phyloP scores from a whole-genome alignment of 768 basidiomycete genomes.

The Rhizopogon roseolus region DNA sequence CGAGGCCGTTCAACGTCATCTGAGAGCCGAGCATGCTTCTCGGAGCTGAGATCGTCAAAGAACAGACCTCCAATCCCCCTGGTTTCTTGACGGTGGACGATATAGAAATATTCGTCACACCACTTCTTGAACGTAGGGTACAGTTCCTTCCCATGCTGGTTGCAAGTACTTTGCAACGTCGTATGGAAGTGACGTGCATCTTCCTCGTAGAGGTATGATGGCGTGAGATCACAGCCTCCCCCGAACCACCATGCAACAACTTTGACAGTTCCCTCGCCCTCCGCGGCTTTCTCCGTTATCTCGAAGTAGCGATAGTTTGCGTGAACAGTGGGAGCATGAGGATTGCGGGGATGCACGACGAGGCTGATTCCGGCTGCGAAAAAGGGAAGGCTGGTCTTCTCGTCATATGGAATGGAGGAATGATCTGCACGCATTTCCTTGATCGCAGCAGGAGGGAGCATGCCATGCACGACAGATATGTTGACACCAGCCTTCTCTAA shows the following conservation, averaged over 20 bases:
- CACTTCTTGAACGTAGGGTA: conserved; percentile 85
- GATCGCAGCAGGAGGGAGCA: conserved; percentile 83
- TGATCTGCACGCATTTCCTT: conserved; percentile 96
- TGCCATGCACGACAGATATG: conserved; percentile 86
- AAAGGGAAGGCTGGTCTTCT: conserved; percentile 72
- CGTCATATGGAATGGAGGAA: conserved; percentile 59
- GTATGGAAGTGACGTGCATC: conserved; percentile 87
- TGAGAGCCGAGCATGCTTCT: conserved; percentile 58
- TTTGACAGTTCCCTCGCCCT: conserved; percentile 37
- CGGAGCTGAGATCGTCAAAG: conserved; percentile 86
- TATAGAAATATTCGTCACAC: conserved; percentile 98
- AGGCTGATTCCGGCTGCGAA: conserved; percentile 91
- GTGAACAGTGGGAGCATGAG: conserved; percentile 90
- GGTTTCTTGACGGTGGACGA: conserved; percentile 80
- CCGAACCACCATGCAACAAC: conserved; percentile 98
- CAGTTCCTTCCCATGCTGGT: conserved; percentile 59
- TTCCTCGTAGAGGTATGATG: conserved; percentile 84
- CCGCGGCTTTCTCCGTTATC: conserved; percentile 51
- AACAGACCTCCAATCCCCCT: conserved; percentile 94
- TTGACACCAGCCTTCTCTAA: conserved; percentile 98
- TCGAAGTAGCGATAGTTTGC: conserved; percentile 98
- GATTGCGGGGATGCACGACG: conserved; percentile 92
- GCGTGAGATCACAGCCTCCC: conserved; percentile 92
- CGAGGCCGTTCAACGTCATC: conserved; percentile 43
- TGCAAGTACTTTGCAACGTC: conserved; percentile 72